Evolutionary conservation across 1,284 basidiomycete genomes (phyloP).

Genomic region (Lentinula novae-zelandiae): DNA sequence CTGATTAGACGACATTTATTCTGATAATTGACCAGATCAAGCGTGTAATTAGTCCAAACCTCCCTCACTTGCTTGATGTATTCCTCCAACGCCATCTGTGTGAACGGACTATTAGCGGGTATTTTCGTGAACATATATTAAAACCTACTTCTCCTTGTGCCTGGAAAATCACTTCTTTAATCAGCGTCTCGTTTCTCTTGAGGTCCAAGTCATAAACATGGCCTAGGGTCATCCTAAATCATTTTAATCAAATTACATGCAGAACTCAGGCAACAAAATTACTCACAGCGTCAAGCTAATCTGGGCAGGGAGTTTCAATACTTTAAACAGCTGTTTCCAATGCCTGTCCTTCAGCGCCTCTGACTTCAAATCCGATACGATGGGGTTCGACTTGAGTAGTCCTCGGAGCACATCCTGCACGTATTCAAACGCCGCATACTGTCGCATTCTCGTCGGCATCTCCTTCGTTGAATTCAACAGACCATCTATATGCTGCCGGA

Average conservation of each 20-base stretch:
- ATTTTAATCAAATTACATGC: neutral
- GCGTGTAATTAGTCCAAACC: constrained; percentile 92
- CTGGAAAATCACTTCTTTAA: constrained; percentile 94
- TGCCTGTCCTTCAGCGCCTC: constrained; percentile 97
- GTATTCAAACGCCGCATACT: constrained; percentile 98
- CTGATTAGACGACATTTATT: constrained; percentile 96
- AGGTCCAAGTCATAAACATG: constrained; percentile 97
- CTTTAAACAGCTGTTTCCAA: constrained; percentile 97
- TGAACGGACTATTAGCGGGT: constrained; percentile 6
- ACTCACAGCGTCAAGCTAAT: constrained; percentile 68
- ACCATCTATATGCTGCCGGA: constrained; percentile 91
- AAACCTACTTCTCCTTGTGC: constrained; percentile 89
- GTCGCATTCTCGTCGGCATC: constrained; percentile 98
- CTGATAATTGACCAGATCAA: constrained; percentile 98
- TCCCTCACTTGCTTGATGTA: constrained; percentile 96
- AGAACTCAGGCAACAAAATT: neutral
- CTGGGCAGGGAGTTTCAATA: constrained; percentile 65
- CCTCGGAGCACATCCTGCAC: constrained; percentile 89
- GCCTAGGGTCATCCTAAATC: constrained; percentile 85
- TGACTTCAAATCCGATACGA: constrained; percentile 92
- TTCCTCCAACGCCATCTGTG: constrained; percentile 88
- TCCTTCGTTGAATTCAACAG: constrained; percentile 91
- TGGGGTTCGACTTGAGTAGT: constrained; percentile 85
- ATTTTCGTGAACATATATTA: neutral
- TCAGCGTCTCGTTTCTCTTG: constrained; percentile 85